Evolutionary conservation across 495 filamentous ascomycete genomes (phyloP).

Genomic region (Aspergillus heteromorphus): DNA sequence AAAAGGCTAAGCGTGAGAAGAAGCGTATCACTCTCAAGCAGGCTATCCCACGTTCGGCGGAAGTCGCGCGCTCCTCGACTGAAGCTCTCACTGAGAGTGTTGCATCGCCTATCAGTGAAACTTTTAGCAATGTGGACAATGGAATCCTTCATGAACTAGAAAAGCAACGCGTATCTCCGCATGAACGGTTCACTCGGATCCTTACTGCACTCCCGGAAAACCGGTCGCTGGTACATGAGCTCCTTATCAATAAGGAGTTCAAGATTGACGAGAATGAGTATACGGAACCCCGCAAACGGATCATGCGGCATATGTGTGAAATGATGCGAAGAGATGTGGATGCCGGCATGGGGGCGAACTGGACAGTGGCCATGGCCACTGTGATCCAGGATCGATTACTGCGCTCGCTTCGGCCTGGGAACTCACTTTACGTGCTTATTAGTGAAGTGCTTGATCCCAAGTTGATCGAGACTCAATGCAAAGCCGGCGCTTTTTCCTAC

Average conservation of each 20-base stretch:
- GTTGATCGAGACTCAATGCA: constrained; percentile 69
- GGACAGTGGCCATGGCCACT: constrained; percentile 81
- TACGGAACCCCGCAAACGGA: constrained; percentile 45
- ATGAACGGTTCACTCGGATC: constrained; percentile 46
- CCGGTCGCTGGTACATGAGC: constrained; percentile 79
- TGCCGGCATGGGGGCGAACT: constrained; percentile 60
- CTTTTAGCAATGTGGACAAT: constrained; percentile 37
- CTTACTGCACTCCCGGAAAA: constrained; percentile 75
- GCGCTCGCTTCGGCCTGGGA: constrained; percentile 70
- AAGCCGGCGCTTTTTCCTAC: constrained; percentile 82
- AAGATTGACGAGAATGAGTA: constrained; percentile 50
- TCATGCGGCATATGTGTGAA: constrained; percentile 62
- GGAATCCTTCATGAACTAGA: constrained; percentile 35
- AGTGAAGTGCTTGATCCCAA: constrained; percentile 80
- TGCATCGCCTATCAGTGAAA: constrained; percentile 43
- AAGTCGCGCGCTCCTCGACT: constrained; percentile 27
- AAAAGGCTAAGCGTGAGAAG: constrained; percentile 64
- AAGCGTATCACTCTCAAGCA: constrained; percentile 52
- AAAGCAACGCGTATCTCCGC: constrained; percentile 31
- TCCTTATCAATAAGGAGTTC: constrained; percentile 85
- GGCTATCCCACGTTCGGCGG: constrained; percentile 54
- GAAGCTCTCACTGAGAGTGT: constrained; percentile 39
- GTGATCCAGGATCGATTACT: constrained; percentile 79
- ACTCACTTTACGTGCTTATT: constrained; percentile 77
- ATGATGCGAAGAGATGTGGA: constrained; percentile 73